phyloP scores from a whole-genome alignment of 441 rosid species.

The Theobroma grandiflorum region DNA sequence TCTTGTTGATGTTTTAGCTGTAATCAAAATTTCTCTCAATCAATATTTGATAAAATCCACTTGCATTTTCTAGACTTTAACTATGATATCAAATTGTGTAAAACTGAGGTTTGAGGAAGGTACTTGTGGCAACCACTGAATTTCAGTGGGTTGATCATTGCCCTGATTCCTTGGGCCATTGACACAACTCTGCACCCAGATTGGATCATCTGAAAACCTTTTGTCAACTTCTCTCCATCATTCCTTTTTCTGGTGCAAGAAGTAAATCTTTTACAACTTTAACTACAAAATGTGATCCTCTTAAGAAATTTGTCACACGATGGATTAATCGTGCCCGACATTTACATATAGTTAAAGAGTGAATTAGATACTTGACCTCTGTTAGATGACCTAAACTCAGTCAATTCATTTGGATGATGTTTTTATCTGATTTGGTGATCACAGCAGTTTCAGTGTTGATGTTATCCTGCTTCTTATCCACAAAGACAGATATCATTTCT shows the following conservation, averaged over 20 bases:
- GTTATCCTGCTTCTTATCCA: background rate
- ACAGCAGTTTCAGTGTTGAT: background rate
- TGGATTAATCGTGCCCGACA: background rate
- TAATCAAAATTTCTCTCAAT: background rate
- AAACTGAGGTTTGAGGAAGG: slow-evolving; percentile 8
- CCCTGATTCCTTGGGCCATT: background rate
- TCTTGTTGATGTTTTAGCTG: background rate
- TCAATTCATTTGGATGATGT: slow-evolving; percentile 16
- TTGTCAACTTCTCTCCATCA: background rate
- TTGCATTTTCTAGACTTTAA: background rate
- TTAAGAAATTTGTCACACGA: background rate
- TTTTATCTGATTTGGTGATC: background rate
- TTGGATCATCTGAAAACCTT: background rate
- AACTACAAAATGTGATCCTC: background rate
- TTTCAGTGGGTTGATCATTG: background rate
- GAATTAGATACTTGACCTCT: background rate
- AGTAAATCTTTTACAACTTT: background rate
- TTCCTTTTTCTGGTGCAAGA: background rate
- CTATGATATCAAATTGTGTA: background rate
- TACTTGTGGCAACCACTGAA: background rate
- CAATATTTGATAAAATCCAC: background rate
- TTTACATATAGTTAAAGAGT: background rate
- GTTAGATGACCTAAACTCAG: background rate
- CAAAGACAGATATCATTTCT: background rate
- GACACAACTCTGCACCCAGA: background rate